phyloP scores from a whole-genome alignment of 2,329 filamentous ascomycete genomes.

The Fragosphaeria purpurea region DNA sequence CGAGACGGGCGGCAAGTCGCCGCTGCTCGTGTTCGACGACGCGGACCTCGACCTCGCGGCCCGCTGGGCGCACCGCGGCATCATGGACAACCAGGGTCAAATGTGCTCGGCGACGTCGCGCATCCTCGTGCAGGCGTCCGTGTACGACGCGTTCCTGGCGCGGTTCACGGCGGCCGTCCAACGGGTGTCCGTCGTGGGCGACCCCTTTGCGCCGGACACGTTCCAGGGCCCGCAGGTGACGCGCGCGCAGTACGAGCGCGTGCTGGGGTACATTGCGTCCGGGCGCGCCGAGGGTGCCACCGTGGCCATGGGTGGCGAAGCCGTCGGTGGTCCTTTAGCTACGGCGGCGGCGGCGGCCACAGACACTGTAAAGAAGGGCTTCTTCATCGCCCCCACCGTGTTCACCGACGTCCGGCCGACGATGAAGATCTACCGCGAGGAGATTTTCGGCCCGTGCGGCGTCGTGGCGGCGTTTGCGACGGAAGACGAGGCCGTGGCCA shows the following conservation, averaged over 20 bases:
- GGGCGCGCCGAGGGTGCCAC: constrained; percentile 59
- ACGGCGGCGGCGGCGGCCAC: constrained; percentile 34
- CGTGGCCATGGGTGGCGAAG: constrained; percentile 49
- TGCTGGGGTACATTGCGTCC: constrained; percentile 55
- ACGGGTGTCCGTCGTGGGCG: constrained; percentile 50
- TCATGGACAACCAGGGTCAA: constrained; percentile 51
- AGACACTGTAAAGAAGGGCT: constrained; percentile 6
- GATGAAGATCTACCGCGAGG: constrained; percentile 32
- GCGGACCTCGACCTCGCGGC: constrained; percentile 53
- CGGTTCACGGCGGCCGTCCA: constrained; percentile 51
- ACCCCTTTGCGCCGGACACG: constrained; percentile 55
- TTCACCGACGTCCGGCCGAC: constrained; percentile 10
- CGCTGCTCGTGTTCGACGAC: constrained; percentile 49
- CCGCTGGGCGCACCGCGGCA: constrained; percentile 35
- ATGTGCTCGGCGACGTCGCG: constrained; percentile 52
- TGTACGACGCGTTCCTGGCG: constrained; percentile 51
- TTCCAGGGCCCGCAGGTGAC: constrained; percentile 64
- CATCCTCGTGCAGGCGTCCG: constrained; percentile 47
- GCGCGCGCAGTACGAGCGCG: constrained; percentile 55
- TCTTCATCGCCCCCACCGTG: constrained; percentile 13
- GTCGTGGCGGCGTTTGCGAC: constrained; percentile 40
- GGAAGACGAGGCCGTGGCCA: constrained; percentile 38
- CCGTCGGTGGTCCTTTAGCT: constrained; percentile 12
- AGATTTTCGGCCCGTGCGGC: constrained; percentile 51
- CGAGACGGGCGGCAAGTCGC: constrained; percentile 51